Conservation (phyloP, 2,329 filamentous ascomycete genomes). For the Lecanicillium sp. region DNA sequence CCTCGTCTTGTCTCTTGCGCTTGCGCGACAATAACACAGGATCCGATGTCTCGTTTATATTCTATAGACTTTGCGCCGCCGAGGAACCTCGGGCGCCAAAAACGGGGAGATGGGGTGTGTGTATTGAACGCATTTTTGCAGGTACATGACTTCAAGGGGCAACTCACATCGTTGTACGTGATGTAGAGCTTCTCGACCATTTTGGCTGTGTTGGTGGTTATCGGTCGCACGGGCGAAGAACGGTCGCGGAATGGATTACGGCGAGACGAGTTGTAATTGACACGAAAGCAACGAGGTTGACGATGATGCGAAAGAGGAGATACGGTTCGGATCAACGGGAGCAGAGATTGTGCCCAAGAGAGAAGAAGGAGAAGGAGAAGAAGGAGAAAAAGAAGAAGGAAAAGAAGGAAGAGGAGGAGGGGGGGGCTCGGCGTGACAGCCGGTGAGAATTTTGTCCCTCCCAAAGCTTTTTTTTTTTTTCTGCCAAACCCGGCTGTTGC, state of each 20-base stretch:
- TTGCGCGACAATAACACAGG: conserved; percentile 1
- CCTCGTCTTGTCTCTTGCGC: neutral
- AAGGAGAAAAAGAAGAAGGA: conserved; percentile 7
- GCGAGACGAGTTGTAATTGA: too few relatives aligned
- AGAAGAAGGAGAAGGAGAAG: conserved; percentile 5
- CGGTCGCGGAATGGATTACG: too few relatives aligned
- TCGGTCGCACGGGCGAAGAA: neutral
- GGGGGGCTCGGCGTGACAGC: neutral
- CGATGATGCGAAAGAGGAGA: neutral
- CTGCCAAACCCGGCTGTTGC: neutral
- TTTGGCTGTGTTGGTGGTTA: conserved; percentile 23
- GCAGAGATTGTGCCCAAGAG: conserved; percentile 14
- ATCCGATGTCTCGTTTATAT: too few relatives aligned
- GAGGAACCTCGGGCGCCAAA: too few relatives aligned
- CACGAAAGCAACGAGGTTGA: conserved; percentile 1
- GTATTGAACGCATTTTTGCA: conserved; percentile 8
- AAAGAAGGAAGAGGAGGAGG: neutral
- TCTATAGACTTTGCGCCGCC: too few relatives aligned
- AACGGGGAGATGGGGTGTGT: too few relatives aligned
- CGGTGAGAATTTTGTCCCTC: conserved; percentile 6
- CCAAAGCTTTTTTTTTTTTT: conserved; percentile 6
- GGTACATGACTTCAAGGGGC: neutral
- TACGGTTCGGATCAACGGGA: neutral
- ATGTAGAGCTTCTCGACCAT: conserved; percentile 85
- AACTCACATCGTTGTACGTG: conserved; percentile 80